Evolutionary conservation across 202 grass and related monocot species (phyloP), one percentile per base, ranked within the genome.

Genomic region (Panicum virgatum): DNA sequence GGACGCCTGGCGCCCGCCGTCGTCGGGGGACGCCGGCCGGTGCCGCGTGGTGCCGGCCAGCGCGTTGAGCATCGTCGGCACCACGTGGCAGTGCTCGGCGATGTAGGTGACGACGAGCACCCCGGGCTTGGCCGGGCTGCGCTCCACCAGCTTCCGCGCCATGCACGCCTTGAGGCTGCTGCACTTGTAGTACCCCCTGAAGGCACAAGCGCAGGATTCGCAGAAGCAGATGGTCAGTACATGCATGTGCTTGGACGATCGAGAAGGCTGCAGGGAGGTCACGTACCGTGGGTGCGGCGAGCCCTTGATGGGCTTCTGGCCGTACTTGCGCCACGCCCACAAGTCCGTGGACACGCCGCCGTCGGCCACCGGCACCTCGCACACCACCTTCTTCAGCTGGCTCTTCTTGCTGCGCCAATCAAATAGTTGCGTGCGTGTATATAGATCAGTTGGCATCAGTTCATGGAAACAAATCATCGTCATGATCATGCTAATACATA

Each of bases 291-390:
- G 90, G 69, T 91, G 93, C 5, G 90, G 93, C 27, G 93, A 96
- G 37, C 90, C 93, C 79, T 95, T 95, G 87, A 95, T 95, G 1
- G 93, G 93, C 44, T 95, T 92, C 81, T 93, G 93, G 46, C 93
- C 93, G 76, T 97, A 97, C 84, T 97, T 97, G 75, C 93, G 87
- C 94, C 94, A 97, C 19, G 91, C 94, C 94, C 94, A 97, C 36
- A 85, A 86, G 81, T 93, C 94, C 29, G 86, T 83, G 6, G 91
- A 90, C 34, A 89, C 88, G 16, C 80, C 84, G 40, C 88, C 90
- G 44, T 84, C 88, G 18, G 73, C 87, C 30, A 73, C 83, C 48
- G 73, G 86, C 66, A 83, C 82, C 82, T 81, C 88, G 58, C 78
- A 87, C 73, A 97, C 88, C 64, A 97, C 94, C 77, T 93, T 97